phyloP scores from a whole-genome alignment of 306 rosid species.

The Lagenaria siceraria region DNA sequence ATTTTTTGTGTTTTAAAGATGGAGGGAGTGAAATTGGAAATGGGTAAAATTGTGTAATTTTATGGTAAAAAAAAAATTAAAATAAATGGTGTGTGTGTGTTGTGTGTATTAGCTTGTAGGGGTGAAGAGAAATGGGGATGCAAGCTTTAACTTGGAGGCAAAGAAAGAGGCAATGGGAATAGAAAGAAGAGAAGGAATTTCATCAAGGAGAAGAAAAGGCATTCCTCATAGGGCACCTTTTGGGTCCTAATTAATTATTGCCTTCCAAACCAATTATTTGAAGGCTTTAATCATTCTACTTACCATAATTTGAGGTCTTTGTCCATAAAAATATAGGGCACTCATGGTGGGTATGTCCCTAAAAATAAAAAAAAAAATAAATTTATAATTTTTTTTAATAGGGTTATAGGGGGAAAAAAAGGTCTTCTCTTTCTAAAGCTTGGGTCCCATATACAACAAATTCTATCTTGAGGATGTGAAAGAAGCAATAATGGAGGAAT shows the following conservation, averaged over 20 bases:
- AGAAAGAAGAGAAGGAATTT: conserved; percentile 24
- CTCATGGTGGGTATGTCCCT: conserved; percentile 28
- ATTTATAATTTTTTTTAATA: not conserved
- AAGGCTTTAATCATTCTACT: not conserved
- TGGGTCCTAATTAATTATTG: conserved; percentile 31
- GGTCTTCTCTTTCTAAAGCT: conserved; percentile 41
- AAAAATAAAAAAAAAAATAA: conserved; percentile 11
- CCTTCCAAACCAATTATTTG: conserved; percentile 8
- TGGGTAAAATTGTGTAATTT: too few species aligned
- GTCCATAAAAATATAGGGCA: conserved; percentile 20
- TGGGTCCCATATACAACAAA: conserved; percentile 57
- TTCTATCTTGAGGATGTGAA: conserved; percentile 38
- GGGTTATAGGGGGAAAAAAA: conserved; percentile 45
- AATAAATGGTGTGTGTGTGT: too few species aligned
- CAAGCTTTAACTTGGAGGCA: conserved; percentile 47
- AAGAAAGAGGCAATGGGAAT: conserved; percentile 31
- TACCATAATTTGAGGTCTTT: conserved; percentile 20
- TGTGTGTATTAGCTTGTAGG: conserved; percentile 45
- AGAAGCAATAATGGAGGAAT: conserved; percentile 69
- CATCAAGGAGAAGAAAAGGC: conserved; percentile 80
- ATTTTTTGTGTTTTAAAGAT: too few species aligned
- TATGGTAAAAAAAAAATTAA: too few species aligned
- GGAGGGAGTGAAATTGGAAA: too few species aligned
- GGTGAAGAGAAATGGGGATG: conserved; percentile 71
- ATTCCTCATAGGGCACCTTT: conserved; percentile 95